Conservation (phyloP, 805 yeast genomes). For the Hemisphaericaspora nanyangensis region DNA sequence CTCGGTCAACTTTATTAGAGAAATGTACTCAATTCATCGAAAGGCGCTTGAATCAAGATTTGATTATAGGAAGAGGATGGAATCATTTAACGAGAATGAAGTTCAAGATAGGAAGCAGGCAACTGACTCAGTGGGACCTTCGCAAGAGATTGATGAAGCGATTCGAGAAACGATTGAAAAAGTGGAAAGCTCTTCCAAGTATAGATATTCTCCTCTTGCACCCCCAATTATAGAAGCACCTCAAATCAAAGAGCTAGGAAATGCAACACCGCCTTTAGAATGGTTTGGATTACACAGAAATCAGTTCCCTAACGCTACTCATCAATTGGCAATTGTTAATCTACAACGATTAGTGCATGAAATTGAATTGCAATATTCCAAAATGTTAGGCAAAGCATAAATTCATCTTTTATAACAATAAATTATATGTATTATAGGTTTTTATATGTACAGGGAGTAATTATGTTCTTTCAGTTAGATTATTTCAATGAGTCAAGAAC, state of each 20-base stretch:
- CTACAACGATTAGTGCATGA: slow-evolving; percentile 72
- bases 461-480: background rate
- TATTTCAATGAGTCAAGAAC: slow-evolving; percentile 73
- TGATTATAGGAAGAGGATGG: slow-evolving; percentile 20
- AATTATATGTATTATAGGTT: background rate
- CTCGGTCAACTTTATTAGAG: slow-evolving; percentile 81
- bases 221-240: slow-evolving; percentile 88
- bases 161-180: slow-evolving; percentile 34
- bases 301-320: slow-evolving; percentile 81
- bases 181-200: slow-evolving; percentile 38
- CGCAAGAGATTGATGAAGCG: slow-evolving; percentile 30
- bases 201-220: slow-evolving; percentile 57
- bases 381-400: slow-evolving; percentile 43
- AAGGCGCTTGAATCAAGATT: slow-evolving; percentile 63
- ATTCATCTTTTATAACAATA: background rate
- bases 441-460: slow-evolving; percentile 3
- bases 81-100: slow-evolving; percentile 13
- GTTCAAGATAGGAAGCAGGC: slow-evolving; percentile 1
- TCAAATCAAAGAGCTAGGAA: slow-evolving; percentile 84
- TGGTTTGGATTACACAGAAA: slow-evolving; percentile 95
- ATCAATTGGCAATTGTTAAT: slow-evolving; percentile 69
- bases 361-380: slow-evolving; percentile 54
- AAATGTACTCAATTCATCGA: slow-evolving; percentile 87
- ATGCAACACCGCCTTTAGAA: slow-evolving; percentile 96
- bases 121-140: slow-evolving; percentile 14